These are phyloP conservation scores for Colletotrichum sp. DNA, from an alignment of 2,329 filamentous ascomycete genomes.

Conservation along the genomic window DNA sequence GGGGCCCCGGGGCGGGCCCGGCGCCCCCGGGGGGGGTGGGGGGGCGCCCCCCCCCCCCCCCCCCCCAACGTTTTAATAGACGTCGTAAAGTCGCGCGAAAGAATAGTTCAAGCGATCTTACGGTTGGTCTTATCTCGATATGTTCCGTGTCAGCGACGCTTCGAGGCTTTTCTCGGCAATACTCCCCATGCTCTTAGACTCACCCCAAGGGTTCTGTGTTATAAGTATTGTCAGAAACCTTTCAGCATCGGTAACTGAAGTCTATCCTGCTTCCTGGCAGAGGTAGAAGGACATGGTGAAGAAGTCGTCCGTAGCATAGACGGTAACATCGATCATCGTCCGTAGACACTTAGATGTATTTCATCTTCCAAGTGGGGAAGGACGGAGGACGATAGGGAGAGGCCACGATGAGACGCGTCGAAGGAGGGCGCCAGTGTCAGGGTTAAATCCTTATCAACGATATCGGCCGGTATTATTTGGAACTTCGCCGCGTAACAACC, in stretches of 20 bases:
- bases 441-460: background rate
- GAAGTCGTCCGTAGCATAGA: background rate
- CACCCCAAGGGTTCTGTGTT: background rate
- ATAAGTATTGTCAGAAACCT: rapidly evolving
- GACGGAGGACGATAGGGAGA: background rate
- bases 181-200: background rate
- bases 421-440: background rate
- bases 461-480: background rate
- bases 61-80: no score
- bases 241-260: background rate
- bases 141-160: background rate
- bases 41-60: no score
- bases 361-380: background rate
- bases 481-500: background rate
- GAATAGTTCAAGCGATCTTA: background rate
- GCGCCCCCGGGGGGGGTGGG: no score
- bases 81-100: no score
- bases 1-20: no score
- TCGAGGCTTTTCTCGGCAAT: background rate
- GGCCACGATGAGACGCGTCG: background rate
- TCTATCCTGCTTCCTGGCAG: no score
- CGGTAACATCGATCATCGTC: background rate
- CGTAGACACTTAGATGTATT: background rate
- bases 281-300: background rate
- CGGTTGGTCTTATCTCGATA: background rate